A percentile compares a stretch with the other conserved stretches of the same genome.
Conservation (phyloP, 2,329 filamentous ascomycete genomes). For the Cercospora canescens region DNA sequence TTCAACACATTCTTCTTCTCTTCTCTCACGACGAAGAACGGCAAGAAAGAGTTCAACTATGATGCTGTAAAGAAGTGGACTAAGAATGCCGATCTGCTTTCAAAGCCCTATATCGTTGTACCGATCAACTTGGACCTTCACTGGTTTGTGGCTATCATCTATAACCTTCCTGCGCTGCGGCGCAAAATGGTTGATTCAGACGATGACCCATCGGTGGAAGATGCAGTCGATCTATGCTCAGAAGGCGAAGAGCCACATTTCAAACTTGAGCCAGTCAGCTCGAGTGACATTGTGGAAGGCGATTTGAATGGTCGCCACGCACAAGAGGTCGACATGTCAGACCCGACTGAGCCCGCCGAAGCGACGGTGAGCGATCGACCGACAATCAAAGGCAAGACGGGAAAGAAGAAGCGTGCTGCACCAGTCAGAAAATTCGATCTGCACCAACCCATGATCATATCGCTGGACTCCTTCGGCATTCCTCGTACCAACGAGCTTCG, state of each 20-base stretch:
- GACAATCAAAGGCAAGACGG: not conserved
- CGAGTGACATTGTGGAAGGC: not conserved
- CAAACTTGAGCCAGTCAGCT: not conserved
- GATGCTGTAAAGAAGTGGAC: conserved; percentile 87
- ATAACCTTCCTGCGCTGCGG: conserved; percentile 68
- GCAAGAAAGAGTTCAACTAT: conserved; percentile 70
- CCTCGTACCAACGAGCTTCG: conserved; percentile 64
- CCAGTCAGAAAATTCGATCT: conserved; percentile 35
- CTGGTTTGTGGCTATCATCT: conserved; percentile 96
- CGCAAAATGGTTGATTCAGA: conserved; percentile 14
- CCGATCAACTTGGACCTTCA: conserved; percentile 84
- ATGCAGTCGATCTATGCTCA: not conserved
- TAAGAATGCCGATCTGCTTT: conserved; percentile 72
- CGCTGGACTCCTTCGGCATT: conserved; percentile 79
- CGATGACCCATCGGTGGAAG: conserved; percentile 6
- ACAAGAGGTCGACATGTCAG: not conserved
- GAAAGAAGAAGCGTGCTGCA: conserved; percentile 22
- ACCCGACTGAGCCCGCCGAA: not conserved
- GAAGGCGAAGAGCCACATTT: not conserved
- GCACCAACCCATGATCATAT: conserved; percentile 68
- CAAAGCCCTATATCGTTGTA: conserved; percentile 84
- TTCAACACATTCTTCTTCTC: conserved; percentile 94
- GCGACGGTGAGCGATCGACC: not conserved
- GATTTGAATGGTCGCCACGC: not conserved
- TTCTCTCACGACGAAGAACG: conserved; percentile 61